phyloP scores from a whole-genome alignment of 2,329 filamentous ascomycete species.

The Bipolaris bicolor region DNA sequence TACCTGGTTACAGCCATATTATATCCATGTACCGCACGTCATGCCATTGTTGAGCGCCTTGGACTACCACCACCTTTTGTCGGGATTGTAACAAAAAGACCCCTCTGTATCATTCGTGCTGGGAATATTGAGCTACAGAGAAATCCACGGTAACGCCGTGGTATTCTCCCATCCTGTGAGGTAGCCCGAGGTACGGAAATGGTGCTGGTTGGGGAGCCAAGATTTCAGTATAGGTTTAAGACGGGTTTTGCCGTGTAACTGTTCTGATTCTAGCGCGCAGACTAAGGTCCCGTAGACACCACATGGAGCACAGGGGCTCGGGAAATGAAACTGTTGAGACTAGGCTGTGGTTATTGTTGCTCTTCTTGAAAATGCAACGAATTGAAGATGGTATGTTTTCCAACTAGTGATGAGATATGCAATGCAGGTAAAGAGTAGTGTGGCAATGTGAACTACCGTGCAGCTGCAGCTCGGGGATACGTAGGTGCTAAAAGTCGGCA shows the following conservation, averaged over 20 bases:
- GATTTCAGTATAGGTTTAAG: not conserved
- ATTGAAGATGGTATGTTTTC: not conserved
- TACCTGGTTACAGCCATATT: not conserved
- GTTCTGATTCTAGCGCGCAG: not conserved
- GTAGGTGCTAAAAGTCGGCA: not conserved
- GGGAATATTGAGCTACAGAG: not conserved
- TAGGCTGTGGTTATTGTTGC: not conserved
- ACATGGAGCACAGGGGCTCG: not conserved
- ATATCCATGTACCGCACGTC: not conserved
- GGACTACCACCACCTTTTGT: not conserved
- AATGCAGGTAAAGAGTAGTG: not conserved
- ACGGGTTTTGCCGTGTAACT: not conserved
- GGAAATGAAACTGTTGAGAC: not conserved
- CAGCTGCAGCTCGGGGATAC: conserved; percentile 1
- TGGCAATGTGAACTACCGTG: not conserved
- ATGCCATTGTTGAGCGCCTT: not conserved
- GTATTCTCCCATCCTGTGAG: not conserved
- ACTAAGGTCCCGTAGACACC: not conserved
- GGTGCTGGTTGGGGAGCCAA: not conserved
- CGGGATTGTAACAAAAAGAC: not conserved
- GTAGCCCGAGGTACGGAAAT: not conserved
- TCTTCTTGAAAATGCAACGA: not conserved
- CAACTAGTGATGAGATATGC: not conserved
- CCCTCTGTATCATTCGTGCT: not conserved
- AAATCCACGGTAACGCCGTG: not conserved